These are phyloP conservation scores for Cyberlindnera mississippiensis DNA, from an alignment of 805 yeast genomes.

Conservation along the genomic window DNA sequence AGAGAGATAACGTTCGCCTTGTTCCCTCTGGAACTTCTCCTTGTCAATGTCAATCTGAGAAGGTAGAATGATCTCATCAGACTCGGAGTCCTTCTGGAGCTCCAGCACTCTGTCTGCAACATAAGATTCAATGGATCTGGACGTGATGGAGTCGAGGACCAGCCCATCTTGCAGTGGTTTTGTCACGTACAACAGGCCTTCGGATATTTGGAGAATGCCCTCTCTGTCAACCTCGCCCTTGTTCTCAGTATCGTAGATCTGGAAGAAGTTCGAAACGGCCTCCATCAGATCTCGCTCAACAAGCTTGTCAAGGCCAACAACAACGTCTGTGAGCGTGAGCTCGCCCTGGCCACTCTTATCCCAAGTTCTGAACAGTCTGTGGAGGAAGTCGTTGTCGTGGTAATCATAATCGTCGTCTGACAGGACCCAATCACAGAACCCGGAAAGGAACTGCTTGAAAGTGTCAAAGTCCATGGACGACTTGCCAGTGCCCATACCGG, in stretches of 20 bases:
- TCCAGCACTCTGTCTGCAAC: conserved; percentile 58
- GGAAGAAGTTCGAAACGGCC: conserved; percentile 72
- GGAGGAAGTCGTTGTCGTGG: conserved; percentile 46
- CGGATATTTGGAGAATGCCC: conserved; percentile 78
- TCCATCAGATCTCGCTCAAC: conserved; percentile 74
- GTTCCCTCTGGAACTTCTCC: conserved; percentile 56
- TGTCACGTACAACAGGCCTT: conserved; percentile 78
- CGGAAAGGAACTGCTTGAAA: conserved; percentile 70
- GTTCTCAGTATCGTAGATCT: conserved; percentile 59
- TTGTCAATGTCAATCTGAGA: conserved; percentile 59
- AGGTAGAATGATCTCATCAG: conserved; percentile 47
- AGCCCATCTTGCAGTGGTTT: conserved; percentile 80
- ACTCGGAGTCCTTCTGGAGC: conserved; percentile 30
- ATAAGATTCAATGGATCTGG: conserved; percentile 56
- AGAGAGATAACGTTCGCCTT: conserved; percentile 74
- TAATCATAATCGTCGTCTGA: conserved; percentile 36
- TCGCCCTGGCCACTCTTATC: conserved; percentile 50
- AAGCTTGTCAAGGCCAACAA: conserved; percentile 66
- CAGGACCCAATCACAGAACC: conserved; percentile 73
- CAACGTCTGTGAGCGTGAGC: conserved; percentile 65
- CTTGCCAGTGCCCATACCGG: conserved; percentile 47
- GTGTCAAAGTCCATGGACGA: conserved; percentile 73
- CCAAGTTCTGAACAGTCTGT: conserved; percentile 69
- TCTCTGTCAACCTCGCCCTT: conserved; percentile 69
- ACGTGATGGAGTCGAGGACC: conserved; percentile 61